phyloP scores from a whole-genome alignment of 1,139 yeast genomes.

The Sugiyamaella xylanicola region DNA sequence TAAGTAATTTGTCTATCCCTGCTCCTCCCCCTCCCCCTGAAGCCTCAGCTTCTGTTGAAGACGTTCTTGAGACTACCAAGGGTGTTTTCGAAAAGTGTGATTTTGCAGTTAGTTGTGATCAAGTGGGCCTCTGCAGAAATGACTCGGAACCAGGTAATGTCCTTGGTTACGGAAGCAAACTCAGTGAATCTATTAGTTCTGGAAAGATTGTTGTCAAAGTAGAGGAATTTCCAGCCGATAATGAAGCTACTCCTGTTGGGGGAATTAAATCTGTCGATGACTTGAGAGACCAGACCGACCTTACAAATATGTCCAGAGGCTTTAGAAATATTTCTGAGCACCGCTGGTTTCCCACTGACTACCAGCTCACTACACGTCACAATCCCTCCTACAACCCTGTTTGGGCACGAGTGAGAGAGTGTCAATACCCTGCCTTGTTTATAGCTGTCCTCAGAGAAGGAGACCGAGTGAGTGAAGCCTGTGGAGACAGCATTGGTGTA shows the following conservation, averaged over 20 bases:
- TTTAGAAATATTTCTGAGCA: slow-evolving; percentile 24
- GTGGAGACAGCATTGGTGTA: neutral
- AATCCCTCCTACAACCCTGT: slow-evolving; percentile 12
- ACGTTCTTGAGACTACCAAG: slow-evolving; percentile 7
- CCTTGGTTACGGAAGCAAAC: slow-evolving; percentile 1
- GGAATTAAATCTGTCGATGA: neutral
- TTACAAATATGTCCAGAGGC: slow-evolving; percentile 21
- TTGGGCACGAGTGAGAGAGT: slow-evolving; percentile 19
- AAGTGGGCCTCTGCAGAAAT: slow-evolving; percentile 7
- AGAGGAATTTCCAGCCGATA: neutral
- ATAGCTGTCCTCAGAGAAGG: slow-evolving; percentile 26
- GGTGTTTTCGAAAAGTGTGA: slow-evolving; percentile 12
- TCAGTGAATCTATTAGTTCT: neutral
- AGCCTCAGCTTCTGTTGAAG: neutral
- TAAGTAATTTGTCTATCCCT: slow-evolving; percentile 2
- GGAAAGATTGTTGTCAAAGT: neutral
- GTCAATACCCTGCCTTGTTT: slow-evolving; percentile 25
- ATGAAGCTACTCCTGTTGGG: neutral
- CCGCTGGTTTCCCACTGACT: slow-evolving; percentile 23
- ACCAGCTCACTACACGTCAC: neutral
- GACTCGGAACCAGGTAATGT: slow-evolving; percentile 8
- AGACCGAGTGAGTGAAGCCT: slow-evolving; percentile 8
- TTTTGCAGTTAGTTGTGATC: slow-evolving; percentile 4
- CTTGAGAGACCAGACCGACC: slow-evolving; percentile 1
- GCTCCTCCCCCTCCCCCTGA: neutral